phyloP scores from a whole-genome alignment of 805 yeast genomes.

The Teunomyces barrocoloradensis region DNA sequence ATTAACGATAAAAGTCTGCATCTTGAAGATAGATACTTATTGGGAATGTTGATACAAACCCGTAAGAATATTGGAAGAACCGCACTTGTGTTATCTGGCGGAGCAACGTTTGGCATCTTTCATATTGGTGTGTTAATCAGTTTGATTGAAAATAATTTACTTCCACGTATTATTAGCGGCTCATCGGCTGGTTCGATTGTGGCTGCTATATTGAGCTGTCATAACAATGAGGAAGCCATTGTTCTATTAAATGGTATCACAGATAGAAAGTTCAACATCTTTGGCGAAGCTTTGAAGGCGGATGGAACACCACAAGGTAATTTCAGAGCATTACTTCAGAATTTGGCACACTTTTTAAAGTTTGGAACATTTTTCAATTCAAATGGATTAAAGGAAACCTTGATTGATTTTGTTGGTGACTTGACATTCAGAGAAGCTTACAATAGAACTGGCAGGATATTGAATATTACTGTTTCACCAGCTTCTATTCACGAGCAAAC shows the following conservation, averaged over 20 bases:
- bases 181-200: slow-evolving; percentile 95
- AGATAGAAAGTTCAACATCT: slow-evolving; percentile 52
- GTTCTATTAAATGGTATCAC: slow-evolving; percentile 60
- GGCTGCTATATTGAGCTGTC: slow-evolving; percentile 83
- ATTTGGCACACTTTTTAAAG: slow-evolving; percentile 59
- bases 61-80: slow-evolving; percentile 91
- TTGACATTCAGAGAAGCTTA: slow-evolving; percentile 92
- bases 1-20: slow-evolving; percentile 36
- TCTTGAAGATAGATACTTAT: slow-evolving; percentile 64
- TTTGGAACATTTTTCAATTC: slow-evolving; percentile 90
- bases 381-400: slow-evolving; percentile 64
- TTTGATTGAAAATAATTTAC: slow-evolving; percentile 64
- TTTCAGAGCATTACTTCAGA: slow-evolving; percentile 45
- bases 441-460: slow-evolving; percentile 88
- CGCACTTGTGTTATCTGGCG: slow-evolving; percentile 93
- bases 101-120: slow-evolving; percentile 88
- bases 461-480: slow-evolving; percentile 91
- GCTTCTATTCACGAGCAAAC: slow-evolving; percentile 92
- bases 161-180: slow-evolving; percentile 89
- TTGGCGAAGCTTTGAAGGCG: slow-evolving; percentile 47
- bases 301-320: slow-evolving; percentile 37
- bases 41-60: slow-evolving; percentile 82
- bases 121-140: slow-evolving; percentile 91
- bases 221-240: slow-evolving; percentile 66
- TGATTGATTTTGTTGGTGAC: slow-evolving; percentile 80